Evolutionary conservation across 2,329 filamentous ascomycete genomes (phyloP), one percentile per base, ranked within the genome.

Genomic region (Aspergillus luchuensis): DNA sequence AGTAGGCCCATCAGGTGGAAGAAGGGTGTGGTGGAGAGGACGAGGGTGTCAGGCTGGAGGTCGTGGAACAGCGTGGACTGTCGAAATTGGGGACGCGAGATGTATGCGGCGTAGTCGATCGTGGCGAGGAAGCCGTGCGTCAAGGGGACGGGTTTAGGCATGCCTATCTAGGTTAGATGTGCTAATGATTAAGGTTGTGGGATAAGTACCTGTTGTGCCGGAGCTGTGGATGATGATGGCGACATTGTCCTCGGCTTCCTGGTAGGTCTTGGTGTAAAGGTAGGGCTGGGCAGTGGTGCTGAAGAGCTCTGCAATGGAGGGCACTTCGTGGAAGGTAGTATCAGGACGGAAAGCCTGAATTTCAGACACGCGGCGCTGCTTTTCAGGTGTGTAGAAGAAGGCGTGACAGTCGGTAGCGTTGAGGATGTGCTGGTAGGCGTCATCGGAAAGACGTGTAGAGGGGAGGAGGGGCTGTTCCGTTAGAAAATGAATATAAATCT

Each of bases 201-300:
- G 13, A 15, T 28, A 0, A 0, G 39, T 54, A 67, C 73, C 73
- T 17, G 73, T 75, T 8, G 72, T 73, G 5, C 74, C 74, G 8
- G 73, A 75, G 17, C 72, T 75, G 55, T 76, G 74, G 30, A 73
- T 69, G 17, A 74, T 71, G 8, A 71, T 49, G 11, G 67, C 64
- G 7, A 66, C 56, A 6, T 70, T 61, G 19, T 73, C 56, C 43
- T 70, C 67, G 0, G 57, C 64, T 13, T 72, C 65, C 7, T 66
- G 53, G 30, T 59, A 69, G 2, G 66, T 58, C 49, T 65, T 69
- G 2, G 38, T 52, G 19, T 56, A 68, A 0, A 64, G 62, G 63
- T 60, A 51, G 2, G 47, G 50, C 10, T 30, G 15, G 5, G n/a
- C 19, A 7, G 17, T 33, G 10, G 17, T 25, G 11, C 13, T 4